Base-by-base conservation (phyloP, 129 eudicot species). In the Arctium minus region DNA sequence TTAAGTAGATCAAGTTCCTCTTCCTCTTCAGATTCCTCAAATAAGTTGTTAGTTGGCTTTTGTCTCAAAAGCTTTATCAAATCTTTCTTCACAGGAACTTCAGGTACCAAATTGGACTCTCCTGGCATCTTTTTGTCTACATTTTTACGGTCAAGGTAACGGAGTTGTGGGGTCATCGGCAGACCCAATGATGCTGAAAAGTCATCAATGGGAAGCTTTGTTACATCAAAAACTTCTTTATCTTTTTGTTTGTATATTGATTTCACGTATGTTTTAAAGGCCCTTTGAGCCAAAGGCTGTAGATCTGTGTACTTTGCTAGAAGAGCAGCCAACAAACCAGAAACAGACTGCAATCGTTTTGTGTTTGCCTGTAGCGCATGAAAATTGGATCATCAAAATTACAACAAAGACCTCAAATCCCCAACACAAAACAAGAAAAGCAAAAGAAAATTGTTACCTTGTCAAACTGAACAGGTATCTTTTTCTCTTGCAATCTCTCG, bases 81-180 rank as follows among this genome's bases (percentile, higher is more conserved):
- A 76, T 89, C 84, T 80, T 81, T 86, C 35, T 86, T 68, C 7
- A 29, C 84, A 35, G 87, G 79, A 74, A 79, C 48, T 37, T 94
- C 92, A 30, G 87, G 75, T 67, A 72, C 83, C 75, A 84, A 68
- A 72, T 83, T 70, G 75, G 86, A 36, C 39, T 80, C 87, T 78
- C 62, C 85, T 1, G 89, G 62, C 22, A 44, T 77, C 17, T 18
- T 82, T 78, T 86, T 85, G 70, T 89, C 92, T 70, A 80, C 79
- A 4, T 36, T 80, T 84, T 89, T 92, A 80, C 86, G 98, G 39
- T 89, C 88, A 15, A 96, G 83, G 83, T 89, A 90, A 22, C 98
- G 94, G 75, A 93, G 86, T 84, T 91, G 90, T 68, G 99, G 99
- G 32, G 99, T 96, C 95, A 91, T 91, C 6, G 99, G 98, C 81